Base-by-base conservation (phyloP, 352 stramenopile genomes). In the Halophytophthora batemanensis region DNA sequence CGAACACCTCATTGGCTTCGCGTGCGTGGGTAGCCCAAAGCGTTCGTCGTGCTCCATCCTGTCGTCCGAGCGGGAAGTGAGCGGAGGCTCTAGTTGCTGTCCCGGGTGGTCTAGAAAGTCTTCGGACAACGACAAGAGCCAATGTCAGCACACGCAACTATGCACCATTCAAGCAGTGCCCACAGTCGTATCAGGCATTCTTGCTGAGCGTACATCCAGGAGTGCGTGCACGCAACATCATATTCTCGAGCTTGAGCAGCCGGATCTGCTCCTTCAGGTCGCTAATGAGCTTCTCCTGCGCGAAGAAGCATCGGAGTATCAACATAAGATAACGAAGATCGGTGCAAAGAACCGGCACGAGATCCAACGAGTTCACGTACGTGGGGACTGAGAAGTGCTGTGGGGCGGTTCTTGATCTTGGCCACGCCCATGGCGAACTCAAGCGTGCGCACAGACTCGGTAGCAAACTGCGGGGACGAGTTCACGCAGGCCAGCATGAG, bases 401-500 rank as follows among this genome's bases (percentile, higher is more conserved):
- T 87, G 0, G 79, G 79, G 0, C 61, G 70, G 40, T 90, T 90
- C 51, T 86, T 87, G 55, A 90, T 90, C 56, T 85, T 86, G 18
- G 77, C 79, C 29, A 90, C 79, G 8, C 79, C 79, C 77, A 90
- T 90, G 10, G 79, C 77, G 39, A 90, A 90, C 55, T 88, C 74
- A 23, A 90, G 71, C 33, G 79, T 90, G 14, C 77, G 74, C 15
- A 65, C 72, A 3, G 79, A 86, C 44, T 90, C 79, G 21, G 63
- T 69, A 14, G 70, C 55, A 53, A 88, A 90, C 38, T 82, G 61
- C 5, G 73, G 63, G 11, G 68, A 64, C 0, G 64, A 50, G 45
- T 88, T 86, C 22, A 90, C 79, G 21, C 79, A 90, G n/a, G 77
- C 79, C 12, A 90, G 60, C 79, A 90, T 90, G 11, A 90, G 69